Conservation (phyloP, 108 stramenopile genomes). For the Thalassiosira profunda region DNA sequence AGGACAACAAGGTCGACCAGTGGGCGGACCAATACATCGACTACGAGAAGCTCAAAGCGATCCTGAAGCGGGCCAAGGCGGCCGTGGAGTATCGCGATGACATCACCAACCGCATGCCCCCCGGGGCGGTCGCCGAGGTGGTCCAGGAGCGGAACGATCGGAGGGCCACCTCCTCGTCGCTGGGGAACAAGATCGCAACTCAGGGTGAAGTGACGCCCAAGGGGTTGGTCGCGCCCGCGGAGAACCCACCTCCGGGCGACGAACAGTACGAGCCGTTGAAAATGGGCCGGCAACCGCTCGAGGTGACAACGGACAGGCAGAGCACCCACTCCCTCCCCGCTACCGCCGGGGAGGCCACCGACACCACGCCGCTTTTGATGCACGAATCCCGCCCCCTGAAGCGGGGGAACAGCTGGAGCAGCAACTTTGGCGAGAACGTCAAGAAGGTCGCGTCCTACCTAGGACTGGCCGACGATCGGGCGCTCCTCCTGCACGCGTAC, state of each 20-base stretch:
- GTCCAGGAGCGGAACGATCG: slow-evolving; percentile 20
- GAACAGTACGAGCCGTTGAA: no score
- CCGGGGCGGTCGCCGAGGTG: slow-evolving; percentile 30
- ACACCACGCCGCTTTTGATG: no score
- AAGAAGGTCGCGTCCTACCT: slow-evolving; percentile 25
- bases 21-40: slow-evolving; percentile 83
- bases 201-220: background rate
- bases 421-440: background rate
- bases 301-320: background rate
- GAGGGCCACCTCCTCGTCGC: no score
- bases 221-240: no score
- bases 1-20: slow-evolving; percentile 89
- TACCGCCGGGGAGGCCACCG: background rate
- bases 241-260: no score
- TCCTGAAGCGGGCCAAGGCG: slow-evolving; percentile 46
- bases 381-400: no score
- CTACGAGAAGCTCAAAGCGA: slow-evolving; percentile 59
- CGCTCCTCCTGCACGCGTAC: slow-evolving; percentile 5
- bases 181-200: no score
- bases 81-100: slow-evolving; percentile 45
- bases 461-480: slow-evolving; percentile 27
- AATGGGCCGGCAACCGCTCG: background rate
- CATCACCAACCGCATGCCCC: slow-evolving; percentile 43
- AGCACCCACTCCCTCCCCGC: background rate
- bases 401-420: background rate